Conservation (phyloP, 106 monocot species). For the Dendrobium catenatum region DNA sequence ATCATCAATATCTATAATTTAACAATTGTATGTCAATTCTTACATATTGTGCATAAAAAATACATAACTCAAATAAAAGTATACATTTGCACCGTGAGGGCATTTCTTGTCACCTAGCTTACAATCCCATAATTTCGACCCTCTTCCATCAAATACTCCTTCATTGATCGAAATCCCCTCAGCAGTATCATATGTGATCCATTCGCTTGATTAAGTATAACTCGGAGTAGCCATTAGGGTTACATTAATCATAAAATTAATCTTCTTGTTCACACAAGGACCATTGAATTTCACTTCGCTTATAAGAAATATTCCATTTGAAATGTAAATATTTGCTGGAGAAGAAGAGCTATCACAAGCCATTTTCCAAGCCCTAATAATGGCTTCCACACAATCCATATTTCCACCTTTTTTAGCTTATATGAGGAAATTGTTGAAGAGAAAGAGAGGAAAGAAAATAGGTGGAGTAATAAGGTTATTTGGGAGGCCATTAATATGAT, state of each 20-base stretch:
- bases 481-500: no score
- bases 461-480: no score
- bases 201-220: slow-evolving; percentile 4
- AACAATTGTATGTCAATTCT: no score
- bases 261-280: slow-evolving; percentile 34
- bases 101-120: slow-evolving; percentile 25
- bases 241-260: slow-evolving; percentile 41
- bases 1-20: no score
- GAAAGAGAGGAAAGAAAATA: no score
- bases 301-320: slow-evolving; percentile 24
- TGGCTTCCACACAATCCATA: no score
- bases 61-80: not conserved
- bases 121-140: slow-evolving; percentile 52
- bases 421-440: no score
- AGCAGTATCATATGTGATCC: slow-evolving; percentile 46
- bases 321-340: slow-evolving; percentile 34
- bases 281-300: slow-evolving; percentile 25
- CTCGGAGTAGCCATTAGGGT: slow-evolving; percentile 26
- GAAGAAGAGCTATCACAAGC: slow-evolving; percentile 35
- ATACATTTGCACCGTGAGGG: slow-evolving; percentile 40
- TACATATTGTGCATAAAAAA: not conserved
- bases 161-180: slow-evolving; percentile 39
- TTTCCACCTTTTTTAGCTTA: no score
- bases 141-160: slow-evolving; percentile 51
- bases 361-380: slow-evolving; percentile 22